A percentile compares a stretch with the other conserved stretches of the same genome.
phyloP scores from a whole-genome alignment of 2,329 filamentous ascomycete genomes.

The Tolypocladium sp. region DNA sequence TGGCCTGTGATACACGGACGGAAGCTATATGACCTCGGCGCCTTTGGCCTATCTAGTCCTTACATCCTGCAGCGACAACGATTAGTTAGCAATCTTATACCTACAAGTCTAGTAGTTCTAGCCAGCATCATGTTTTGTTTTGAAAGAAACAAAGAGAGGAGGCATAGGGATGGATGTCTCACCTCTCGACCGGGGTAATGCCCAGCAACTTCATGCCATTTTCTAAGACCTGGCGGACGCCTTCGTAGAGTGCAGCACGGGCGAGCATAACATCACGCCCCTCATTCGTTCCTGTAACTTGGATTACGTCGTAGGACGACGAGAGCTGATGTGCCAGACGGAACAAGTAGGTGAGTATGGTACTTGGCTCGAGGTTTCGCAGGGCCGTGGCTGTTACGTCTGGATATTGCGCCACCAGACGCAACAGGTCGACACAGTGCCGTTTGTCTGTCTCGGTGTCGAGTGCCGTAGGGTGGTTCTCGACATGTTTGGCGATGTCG shows the following conservation, averaged over 20 bases:
- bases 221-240: neutral
- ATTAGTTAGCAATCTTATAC: no score
- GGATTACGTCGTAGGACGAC: conserved; percentile 64
- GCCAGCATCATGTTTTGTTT: no score
- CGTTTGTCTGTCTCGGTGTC: conserved; percentile 14
- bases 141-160: neutral
- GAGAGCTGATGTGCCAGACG: conserved; percentile 69
- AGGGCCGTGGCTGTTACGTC: conserved; percentile 53
- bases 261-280: conserved; percentile 47
- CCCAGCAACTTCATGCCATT: neutral
- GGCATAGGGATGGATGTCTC: neutral
- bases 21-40: no score
- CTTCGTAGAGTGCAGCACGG: conserved; percentile 33
- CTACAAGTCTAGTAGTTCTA: no score
- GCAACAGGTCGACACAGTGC: conserved; percentile 47
- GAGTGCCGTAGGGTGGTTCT: conserved; percentile 5
- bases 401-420: conserved; percentile 53
- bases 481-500: neutral
- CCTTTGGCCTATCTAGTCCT: no score
- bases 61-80: no score
- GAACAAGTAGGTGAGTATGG: conserved; percentile 60
- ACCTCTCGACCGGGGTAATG: neutral
- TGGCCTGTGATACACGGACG: no score
- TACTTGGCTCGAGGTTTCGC: conserved; percentile 57
- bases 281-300: conserved; percentile 60